These are phyloP conservation scores for Blastobotrys mokoenaii DNA, from an alignment of 805 yeast species.

Conservation along the genomic window DNA sequence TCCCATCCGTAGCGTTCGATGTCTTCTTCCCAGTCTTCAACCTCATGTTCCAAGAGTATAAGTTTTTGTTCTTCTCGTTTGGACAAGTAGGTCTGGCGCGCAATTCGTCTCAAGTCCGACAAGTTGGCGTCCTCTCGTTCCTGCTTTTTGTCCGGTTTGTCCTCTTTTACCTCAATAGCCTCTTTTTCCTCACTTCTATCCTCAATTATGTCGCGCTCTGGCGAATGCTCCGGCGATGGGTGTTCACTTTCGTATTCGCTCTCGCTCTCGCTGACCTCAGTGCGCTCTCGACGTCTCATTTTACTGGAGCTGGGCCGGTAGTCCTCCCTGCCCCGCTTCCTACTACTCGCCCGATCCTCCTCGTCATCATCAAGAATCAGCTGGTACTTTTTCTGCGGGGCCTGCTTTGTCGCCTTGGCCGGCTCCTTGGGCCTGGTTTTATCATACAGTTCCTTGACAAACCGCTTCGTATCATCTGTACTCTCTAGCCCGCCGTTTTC, in stretches of 20 bases:
- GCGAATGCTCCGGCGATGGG: constrained; percentile 8
- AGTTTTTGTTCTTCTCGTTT: constrained; percentile 42
- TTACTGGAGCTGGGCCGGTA: not conserved
- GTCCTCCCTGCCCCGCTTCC: not conserved
- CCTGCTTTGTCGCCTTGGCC: not conserved
- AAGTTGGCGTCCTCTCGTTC: constrained; percentile 8
- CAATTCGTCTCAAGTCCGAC: constrained; percentile 34
- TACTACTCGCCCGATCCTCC: not conserved
- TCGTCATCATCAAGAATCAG: constrained; percentile 2
- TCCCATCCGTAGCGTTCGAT: constrained; percentile 47
- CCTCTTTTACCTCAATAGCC: not conserved
- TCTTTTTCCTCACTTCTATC: not conserved
- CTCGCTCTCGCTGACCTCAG: not conserved
- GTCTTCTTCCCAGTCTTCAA: constrained; percentile 42
- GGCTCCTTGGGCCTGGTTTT: constrained; percentile 5
- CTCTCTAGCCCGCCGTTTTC: constrained; percentile 19
- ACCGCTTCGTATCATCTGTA: constrained; percentile 6
- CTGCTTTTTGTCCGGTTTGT: constrained; percentile 1
- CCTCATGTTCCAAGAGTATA: constrained; percentile 37
- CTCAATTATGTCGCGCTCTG: constrained; percentile 34
- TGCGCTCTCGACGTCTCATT: not conserved
- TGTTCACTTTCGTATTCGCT: not conserved
- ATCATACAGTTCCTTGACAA: constrained; percentile 16
- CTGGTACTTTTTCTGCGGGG: constrained; percentile 2
- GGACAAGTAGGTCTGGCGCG: constrained; percentile 41